These are phyloP conservation scores for Pichia sp. DNA, from an alignment of 1,139 yeast species.

Conservation along the genomic window DNA sequence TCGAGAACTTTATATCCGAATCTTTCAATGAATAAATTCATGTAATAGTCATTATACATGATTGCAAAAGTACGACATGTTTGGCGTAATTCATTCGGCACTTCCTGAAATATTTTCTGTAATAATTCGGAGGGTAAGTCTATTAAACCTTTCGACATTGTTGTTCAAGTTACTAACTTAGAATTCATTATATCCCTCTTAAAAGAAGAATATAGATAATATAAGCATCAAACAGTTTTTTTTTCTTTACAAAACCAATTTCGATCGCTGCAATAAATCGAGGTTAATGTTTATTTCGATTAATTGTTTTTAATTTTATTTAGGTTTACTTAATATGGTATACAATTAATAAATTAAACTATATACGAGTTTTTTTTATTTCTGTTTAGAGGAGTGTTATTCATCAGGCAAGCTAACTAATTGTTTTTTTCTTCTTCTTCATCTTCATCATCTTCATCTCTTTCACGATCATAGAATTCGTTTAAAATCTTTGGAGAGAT, in stretches of 20 bases:
- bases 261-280: too few species aligned
- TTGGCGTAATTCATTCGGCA: conserved; percentile 35
- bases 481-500: conserved; percentile 93
- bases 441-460: conserved; percentile 56
- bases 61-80: conserved; percentile 38
- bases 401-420: neutral
- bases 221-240: too few species aligned
- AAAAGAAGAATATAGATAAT: too few species aligned
- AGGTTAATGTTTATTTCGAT: too few species aligned
- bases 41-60: conserved; percentile 47
- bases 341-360: too few species aligned
- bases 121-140: conserved; percentile 50
- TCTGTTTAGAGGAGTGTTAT: neutral
- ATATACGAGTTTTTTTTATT: neutral
- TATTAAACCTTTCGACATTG: conserved; percentile 5
- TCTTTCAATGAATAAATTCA: conserved; percentile 37
- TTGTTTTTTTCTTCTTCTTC: conserved; percentile 17
- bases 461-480: conserved; percentile 90
- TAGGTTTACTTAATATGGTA: too few species aligned
- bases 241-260: too few species aligned
- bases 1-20: conserved; percentile 38
- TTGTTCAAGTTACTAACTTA: too few species aligned
- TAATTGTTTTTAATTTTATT: too few species aligned
- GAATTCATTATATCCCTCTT: too few species aligned
- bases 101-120: conserved; percentile 35